Evolutionary conservation across 2,329 filamentous ascomycete genomes (phyloP).

Genomic region (Scorias spongiosa): DNA sequence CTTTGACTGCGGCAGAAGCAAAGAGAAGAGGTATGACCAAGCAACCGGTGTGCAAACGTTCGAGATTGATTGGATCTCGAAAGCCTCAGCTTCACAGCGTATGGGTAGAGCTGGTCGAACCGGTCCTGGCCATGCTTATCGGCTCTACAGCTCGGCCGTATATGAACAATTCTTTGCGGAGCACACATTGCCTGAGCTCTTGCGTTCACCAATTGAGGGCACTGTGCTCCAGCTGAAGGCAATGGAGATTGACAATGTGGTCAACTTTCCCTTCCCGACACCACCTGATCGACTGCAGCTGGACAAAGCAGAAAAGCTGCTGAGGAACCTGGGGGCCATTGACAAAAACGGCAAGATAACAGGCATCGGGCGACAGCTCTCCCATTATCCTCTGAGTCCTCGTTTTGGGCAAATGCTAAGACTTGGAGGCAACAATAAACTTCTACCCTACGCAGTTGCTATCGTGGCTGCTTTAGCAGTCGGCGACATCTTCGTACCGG

Average conservation of each 20-base stretch:
- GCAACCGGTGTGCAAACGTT: conserved; percentile 88
- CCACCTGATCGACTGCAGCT: conserved; percentile 65
- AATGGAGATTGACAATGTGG: conserved; percentile 79
- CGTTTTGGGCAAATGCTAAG: conserved; percentile 85
- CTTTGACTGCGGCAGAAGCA: conserved; percentile 83
- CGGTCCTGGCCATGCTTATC: conserved; percentile 88
- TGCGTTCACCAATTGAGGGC: conserved; percentile 79
- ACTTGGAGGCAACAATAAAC: conserved; percentile 67
- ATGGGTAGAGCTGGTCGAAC: conserved; percentile 90
- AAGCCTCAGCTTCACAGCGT: conserved; percentile 84
- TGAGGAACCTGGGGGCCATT: conserved; percentile 74
- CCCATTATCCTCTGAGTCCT: conserved; percentile 77
- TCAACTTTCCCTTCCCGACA: conserved; percentile 93
- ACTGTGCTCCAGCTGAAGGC: conserved; percentile 85
- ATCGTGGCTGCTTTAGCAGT: conserved; percentile 80
- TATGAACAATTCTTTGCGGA: conserved; percentile 80
- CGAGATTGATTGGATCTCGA: conserved; percentile 91
- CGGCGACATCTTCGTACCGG: conserved; percentile 71
- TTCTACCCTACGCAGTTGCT: conserved; percentile 73
- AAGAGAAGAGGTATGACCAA: conserved; percentile 82
- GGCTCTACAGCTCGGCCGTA: conserved; percentile 84
- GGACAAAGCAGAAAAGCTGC: conserved; percentile 67
- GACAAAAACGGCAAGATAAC: conserved; percentile 55
- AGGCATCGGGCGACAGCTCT: conserved; percentile 63
- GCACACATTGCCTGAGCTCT: conserved; percentile 75